Conservation (phyloP, 495 filamentous ascomycete genomes). For the Penicillium waksmanii region DNA sequence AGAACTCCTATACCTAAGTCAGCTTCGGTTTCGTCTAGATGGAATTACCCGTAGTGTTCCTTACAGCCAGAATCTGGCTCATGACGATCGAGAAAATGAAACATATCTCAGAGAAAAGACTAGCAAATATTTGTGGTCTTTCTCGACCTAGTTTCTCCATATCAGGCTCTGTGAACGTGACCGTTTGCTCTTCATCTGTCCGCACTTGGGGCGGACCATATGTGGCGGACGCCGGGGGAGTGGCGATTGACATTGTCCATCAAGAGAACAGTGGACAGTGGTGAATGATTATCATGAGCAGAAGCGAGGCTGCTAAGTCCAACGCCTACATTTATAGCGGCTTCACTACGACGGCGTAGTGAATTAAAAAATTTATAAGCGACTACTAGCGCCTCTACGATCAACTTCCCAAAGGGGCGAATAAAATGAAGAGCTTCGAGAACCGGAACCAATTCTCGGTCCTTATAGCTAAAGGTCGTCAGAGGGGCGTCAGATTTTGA, state of each 20-base stretch:
- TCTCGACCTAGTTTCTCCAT: conserved; percentile 72
- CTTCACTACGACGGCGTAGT: not conserved
- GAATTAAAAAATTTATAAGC: conserved; percentile 9
- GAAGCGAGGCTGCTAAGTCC: too few relatives aligned
- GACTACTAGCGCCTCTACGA: conserved; percentile 5
- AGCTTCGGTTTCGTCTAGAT: not conserved
- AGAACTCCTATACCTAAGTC: conserved; percentile 62
- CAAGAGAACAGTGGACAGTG: not conserved
- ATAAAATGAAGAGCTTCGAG: conserved; percentile 8
- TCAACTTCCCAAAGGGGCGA: conserved; percentile 11
- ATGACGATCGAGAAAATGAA: conserved; percentile 76
- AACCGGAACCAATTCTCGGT: not conserved
- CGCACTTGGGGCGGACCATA: not conserved
- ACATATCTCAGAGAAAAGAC: conserved; percentile 62
- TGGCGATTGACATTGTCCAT: conserved; percentile 4
- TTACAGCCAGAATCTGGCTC: conserved; percentile 70
- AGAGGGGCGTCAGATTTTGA: not conserved
- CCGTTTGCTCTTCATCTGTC: conserved; percentile 4
- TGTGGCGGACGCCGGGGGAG: not conserved
- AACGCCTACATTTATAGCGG: not conserved
- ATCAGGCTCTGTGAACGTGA: conserved; percentile 6
- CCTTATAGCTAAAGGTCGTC: conserved; percentile 1
- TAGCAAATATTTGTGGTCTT: conserved; percentile 67
- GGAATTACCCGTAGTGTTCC: conserved; percentile 21
- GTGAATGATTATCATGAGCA: too few relatives aligned